Conservation (phyloP, 2,329 filamentous ascomycete genomes). For the Trichoderma pleuroti region DNA sequence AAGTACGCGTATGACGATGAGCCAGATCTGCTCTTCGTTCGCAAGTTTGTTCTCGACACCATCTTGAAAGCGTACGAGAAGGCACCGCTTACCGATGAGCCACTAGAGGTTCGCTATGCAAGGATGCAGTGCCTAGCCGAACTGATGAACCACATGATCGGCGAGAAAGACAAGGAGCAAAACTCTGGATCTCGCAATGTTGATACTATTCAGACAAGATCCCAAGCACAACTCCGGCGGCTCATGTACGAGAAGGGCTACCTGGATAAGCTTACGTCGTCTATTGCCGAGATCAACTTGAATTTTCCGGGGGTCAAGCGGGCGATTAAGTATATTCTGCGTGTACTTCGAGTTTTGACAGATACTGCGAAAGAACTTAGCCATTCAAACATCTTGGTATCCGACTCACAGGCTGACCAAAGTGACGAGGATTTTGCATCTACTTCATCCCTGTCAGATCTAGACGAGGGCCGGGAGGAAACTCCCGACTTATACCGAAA, state of each 20-base stretch:
- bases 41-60: slow-evolving; percentile 92
- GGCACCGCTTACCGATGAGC: slow-evolving; percentile 72
- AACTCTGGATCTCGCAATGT: slow-evolving; percentile 40
- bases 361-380: slow-evolving; percentile 84
- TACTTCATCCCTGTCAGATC: slow-evolving; percentile 82
- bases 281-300: slow-evolving; percentile 91
- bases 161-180: slow-evolving; percentile 66
- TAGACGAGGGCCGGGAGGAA: slow-evolving; percentile 83
- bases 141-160: slow-evolving; percentile 89
- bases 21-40: slow-evolving; percentile 82
- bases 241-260: slow-evolving; percentile 99
- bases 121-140: slow-evolving; percentile 84
- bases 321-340: slow-evolving; percentile 92
- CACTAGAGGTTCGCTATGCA: slow-evolving; percentile 80
- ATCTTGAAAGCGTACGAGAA: slow-evolving; percentile 89
- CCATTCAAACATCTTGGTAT: slow-evolving; percentile 70
- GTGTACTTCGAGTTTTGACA: slow-evolving; percentile 82
- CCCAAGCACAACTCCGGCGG: slow-evolving; percentile 80
- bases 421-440: slow-evolving; percentile 87
- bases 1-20: slow-evolving; percentile 71
- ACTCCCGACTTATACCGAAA: slow-evolving; percentile 97
- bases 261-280: slow-evolving; percentile 79
- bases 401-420: slow-evolving; percentile 58
- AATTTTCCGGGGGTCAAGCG: slow-evolving; percentile 91
- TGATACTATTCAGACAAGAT: slow-evolving; percentile 45